Conservation (phyloP, 192 early-diverging fungal genomes). For the Coemansia sp. region DNA sequence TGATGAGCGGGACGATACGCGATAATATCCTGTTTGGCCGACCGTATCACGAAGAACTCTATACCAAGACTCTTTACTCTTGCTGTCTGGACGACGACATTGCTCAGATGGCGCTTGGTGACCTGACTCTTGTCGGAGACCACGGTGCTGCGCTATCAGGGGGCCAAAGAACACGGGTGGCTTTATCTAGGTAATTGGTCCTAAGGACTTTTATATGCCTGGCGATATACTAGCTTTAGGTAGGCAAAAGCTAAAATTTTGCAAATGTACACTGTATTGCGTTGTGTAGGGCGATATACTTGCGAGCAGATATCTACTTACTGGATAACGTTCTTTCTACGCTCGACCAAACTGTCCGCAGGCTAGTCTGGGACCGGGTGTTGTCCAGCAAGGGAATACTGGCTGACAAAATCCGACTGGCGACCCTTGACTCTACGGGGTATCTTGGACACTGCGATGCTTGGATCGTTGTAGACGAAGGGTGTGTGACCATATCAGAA, state of each 20-base stretch:
- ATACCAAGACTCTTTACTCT: slow-evolving; percentile 58
- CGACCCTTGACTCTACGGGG: slow-evolving; percentile 57
- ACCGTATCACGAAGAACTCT: slow-evolving; percentile 56
- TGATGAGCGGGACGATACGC: slow-evolving; percentile 67
- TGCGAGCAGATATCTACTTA: slow-evolving; percentile 72
- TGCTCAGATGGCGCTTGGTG: slow-evolving; percentile 58
- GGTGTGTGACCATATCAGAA: slow-evolving; percentile 5
- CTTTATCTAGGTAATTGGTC: slow-evolving; percentile 55
- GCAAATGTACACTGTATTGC: slow-evolving; percentile 58
- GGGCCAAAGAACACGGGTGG: slow-evolving; percentile 62
- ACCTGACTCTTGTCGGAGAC: slow-evolving; percentile 61
- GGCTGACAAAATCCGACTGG: slow-evolving; percentile 40
- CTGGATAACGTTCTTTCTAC: slow-evolving; percentile 82
- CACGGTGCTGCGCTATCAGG: slow-evolving; percentile 41
- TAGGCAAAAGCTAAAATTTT: neutral
- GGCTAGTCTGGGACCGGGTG: slow-evolving; percentile 68
- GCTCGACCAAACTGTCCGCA: slow-evolving; percentile 68
- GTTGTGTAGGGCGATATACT: slow-evolving; percentile 67
- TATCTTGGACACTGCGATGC: slow-evolving; percentile 53
- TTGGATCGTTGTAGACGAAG: slow-evolving; percentile 47
- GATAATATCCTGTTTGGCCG: slow-evolving; percentile 77
- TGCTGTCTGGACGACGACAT: slow-evolving; percentile 69
- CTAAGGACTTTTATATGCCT: neutral
- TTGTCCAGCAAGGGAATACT: slow-evolving; percentile 36
- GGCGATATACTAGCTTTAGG: neutral